Evolutionary conservation across 2,329 filamentous ascomycete species (phyloP).

Genomic region (Venturia asperata): DNA sequence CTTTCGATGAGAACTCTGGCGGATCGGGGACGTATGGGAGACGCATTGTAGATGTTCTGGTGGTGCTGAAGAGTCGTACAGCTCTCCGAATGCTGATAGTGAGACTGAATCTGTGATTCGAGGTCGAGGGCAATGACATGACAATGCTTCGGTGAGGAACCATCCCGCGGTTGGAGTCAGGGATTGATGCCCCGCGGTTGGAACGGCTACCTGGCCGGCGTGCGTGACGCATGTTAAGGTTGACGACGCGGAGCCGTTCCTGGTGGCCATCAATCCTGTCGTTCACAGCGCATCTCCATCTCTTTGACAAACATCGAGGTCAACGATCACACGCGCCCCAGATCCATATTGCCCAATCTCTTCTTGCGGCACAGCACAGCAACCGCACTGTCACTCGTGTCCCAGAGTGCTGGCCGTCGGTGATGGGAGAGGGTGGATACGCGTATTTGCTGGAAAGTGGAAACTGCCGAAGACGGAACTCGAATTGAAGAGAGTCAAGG

Average conservation of each 20-base stretch:
- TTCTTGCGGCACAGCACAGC: too few relatives aligned
- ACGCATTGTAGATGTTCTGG: conserved; percentile 37
- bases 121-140: neutral
- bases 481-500: too few relatives aligned
- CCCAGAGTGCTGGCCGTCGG: neutral
- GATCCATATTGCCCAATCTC: too few relatives aligned
- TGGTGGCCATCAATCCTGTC: too few relatives aligned
- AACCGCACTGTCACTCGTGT: too few relatives aligned
- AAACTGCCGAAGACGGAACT: too few relatives aligned
- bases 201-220: too few relatives aligned
- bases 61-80: neutral
- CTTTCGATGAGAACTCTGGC: conserved; percentile 38
- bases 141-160: too few relatives aligned
- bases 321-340: neutral
- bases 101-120: neutral
- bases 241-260: too few relatives aligned
- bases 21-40: conserved; percentile 48
- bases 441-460: too few relatives aligned
- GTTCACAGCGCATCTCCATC: too few relatives aligned
- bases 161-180: neutral
- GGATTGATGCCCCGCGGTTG: neutral
- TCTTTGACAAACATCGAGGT: neutral
- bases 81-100: neutral
- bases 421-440: neutral
- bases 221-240: too few relatives aligned